Evolutionary conservation across 2,329 filamentous ascomycete genomes (phyloP).

Genomic region (Cladophialophora exuberans): DNA sequence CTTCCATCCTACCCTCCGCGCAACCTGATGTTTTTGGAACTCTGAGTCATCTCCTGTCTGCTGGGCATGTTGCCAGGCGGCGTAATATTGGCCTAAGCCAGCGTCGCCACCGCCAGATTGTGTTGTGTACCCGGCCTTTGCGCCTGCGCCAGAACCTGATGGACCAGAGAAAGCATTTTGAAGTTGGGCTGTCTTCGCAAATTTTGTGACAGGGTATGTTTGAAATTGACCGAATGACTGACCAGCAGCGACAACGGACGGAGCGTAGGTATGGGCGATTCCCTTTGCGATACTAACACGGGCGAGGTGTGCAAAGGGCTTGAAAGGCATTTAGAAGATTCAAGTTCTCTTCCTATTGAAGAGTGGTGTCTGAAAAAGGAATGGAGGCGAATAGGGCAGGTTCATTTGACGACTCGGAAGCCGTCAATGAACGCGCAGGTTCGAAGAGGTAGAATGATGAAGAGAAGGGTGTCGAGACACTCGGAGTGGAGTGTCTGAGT

Average conservation of each 20-base stretch:
- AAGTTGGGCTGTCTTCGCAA: conserved; percentile 64
- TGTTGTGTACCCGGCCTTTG: conserved; percentile 61
- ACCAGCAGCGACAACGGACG: conserved; percentile 93
- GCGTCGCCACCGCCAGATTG: conserved; percentile 54
- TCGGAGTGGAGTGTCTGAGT: conserved; percentile 33
- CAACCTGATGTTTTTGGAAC: conserved; percentile 90
- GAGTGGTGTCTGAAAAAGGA: conserved; percentile 52
- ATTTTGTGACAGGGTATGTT: conserved; percentile 53
- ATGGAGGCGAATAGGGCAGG: conserved; percentile 74
- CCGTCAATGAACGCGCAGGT: conserved; percentile 88
- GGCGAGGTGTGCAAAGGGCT: conserved; percentile 78
- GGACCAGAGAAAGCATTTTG: conserved; percentile 75
- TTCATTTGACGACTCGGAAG: conserved; percentile 92
- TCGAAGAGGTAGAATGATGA: conserved; percentile 24
- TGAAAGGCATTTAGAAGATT: conserved; percentile 85
- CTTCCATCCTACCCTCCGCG: conserved; percentile 88
- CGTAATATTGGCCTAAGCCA: conserved; percentile 86
- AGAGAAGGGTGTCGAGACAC: conserved; percentile 24
- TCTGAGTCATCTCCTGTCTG: conserved; percentile 72
- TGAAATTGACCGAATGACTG: conserved; percentile 69
- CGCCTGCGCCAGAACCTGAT: conserved; percentile 55
- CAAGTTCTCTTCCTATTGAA: conserved; percentile 67
- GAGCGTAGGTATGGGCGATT: conserved; percentile 96
- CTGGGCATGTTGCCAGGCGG: conserved; percentile 82
- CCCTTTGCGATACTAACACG: conserved; percentile 97